Base-by-base conservation (phyloP, 352 stramenopile genomes). In the Phytopythium cucurbitacearum region DNA sequence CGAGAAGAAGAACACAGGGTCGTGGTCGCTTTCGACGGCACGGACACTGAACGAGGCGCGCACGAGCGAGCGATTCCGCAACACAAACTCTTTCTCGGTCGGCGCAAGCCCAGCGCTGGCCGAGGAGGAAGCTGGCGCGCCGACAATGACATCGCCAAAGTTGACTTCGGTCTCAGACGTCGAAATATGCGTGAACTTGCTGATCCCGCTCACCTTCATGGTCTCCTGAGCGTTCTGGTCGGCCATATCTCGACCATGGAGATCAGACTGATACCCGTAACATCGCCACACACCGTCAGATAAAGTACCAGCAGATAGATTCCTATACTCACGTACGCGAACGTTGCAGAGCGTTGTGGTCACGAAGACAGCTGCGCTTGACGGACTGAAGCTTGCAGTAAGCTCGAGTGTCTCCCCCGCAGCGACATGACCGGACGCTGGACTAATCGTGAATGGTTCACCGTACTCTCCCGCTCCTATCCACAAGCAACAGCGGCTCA, bases 61-160 rank as follows among this genome's bases (percentile, higher is more conserved):
- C 28, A 98, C 91, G 43, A 97, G 85, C 42, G 87, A 96, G 16
- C 89, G 81, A 51, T 98, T 98, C 33, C 75, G 69, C 13, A 98
- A 62, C 10, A 96, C 69, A 48, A 98, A 85, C 51, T 93, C 85
- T 32, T 80, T 83, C 47, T 91, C 78, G 0, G 71, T 89, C 15
- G 73, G 64, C 7, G 28, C 48, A 7, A 54, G 48, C 7, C 48
- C 48, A 0, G 48, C 21, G 32, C 36, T 46, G n/a, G 67, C 59
- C 7, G 69, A 68, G 34, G 53, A 59, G 1, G 64, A 76, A 38
- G 73, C 74, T 0, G 64, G 43, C 0, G 73, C 69, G n/a, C 73
- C 79, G n/a, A 95, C 73, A 10, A 95, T 54, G 16, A 93, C 67
- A 8, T 96, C 79, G 2, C 86, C 87, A 60, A 97, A 96, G 53